Base-by-base conservation (phyloP, 2,329 filamentous ascomycete genomes). In the Phyllosticta citriasiana region DNA sequence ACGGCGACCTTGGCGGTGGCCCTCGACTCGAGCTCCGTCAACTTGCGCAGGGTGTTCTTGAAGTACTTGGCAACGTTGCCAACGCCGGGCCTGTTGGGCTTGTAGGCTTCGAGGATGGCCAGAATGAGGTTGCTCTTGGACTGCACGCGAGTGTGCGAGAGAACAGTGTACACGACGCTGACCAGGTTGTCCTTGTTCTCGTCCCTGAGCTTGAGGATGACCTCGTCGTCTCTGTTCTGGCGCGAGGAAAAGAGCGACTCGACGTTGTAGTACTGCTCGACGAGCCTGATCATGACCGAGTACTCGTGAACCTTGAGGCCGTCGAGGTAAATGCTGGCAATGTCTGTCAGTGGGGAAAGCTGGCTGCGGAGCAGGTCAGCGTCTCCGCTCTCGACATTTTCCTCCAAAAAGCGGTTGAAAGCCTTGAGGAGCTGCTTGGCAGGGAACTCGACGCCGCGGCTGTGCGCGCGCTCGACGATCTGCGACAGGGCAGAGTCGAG, bases 61-160 rank as follows among this genome's bases (percentile, higher is more conserved):
- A 99, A 87, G 76, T 92, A 85, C 75, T 95, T 96, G 73, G 84
- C 87, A 61, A 97, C 86, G 70, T 94, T 95, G 69, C 91, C 91
- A 63, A 88, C 87, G 65, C 89, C 87, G 54, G 94, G 92, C 79
- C 89, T 94, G 80, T 97, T 97, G 62, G 94, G 94, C 63, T 89
- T 87, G 80, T 97, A 99, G 73, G 93, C 88, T 47, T 97, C 91
- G 35, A 99, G 82, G 62, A 99, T 91, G 54, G 93, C 92, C 56
- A 97, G 79, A 57, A 97, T 80, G 57, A 99, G 83, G 68, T 94
- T 92, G 78, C 94, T 97, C 87, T 99, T 99, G 64, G 91, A 85
- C 66, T 86, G 88, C 61, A 97, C 89, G 64, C 90, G 88, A 75
- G 91, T 94, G 80, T 99, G 94, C 0, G 94, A 97, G 26, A 99